These are phyloP conservation scores for Teratosphaeriaceae sp. DNA, from an alignment of 2,329 filamentous ascomycete genomes.

Conservation along the genomic window DNA sequence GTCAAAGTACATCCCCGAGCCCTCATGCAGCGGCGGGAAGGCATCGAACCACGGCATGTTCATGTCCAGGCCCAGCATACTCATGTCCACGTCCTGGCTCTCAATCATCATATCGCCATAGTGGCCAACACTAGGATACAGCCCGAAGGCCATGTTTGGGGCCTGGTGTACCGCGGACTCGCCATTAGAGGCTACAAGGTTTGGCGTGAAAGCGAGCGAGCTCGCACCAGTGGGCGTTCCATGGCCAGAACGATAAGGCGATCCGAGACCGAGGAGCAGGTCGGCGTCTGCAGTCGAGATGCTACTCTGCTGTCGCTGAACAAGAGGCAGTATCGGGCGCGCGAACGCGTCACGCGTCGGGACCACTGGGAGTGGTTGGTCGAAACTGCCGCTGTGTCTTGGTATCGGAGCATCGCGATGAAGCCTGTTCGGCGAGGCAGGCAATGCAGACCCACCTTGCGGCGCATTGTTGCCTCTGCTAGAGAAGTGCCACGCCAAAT, in stretches of 20 bases:
- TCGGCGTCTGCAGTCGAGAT: slow-evolving; percentile 10
- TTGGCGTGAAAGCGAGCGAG: background rate
- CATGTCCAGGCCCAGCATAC: slow-evolving; percentile 59
- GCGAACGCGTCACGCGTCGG: background rate
- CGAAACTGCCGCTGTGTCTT: too few relatives aligned
- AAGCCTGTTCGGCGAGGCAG: too few relatives aligned
- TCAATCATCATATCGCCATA: slow-evolving; percentile 61
- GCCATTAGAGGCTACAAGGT: background rate
- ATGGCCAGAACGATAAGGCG: slow-evolving; percentile 30
- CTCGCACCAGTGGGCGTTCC: background rate
- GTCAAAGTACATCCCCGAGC: background rate
- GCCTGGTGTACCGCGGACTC: background rate
- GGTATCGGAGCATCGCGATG: too few relatives aligned
- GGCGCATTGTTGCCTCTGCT: slow-evolving; percentile 31
- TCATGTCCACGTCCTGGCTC: slow-evolving; percentile 71
- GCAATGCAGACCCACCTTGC: too few relatives aligned
- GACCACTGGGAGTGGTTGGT: too few relatives aligned
- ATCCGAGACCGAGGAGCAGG: slow-evolving; percentile 42
- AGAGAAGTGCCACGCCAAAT: slow-evolving; percentile 73
- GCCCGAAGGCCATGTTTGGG: background rate
- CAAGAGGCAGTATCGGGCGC: background rate
- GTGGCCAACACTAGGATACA: background rate
- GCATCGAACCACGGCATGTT: slow-evolving; percentile 58
- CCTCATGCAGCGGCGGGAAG: background rate
- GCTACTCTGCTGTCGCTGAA: background rate